Base-by-base conservation (phyloP, 2,329 filamentous ascomycete species). In the Chaetomium strumarium region DNA sequence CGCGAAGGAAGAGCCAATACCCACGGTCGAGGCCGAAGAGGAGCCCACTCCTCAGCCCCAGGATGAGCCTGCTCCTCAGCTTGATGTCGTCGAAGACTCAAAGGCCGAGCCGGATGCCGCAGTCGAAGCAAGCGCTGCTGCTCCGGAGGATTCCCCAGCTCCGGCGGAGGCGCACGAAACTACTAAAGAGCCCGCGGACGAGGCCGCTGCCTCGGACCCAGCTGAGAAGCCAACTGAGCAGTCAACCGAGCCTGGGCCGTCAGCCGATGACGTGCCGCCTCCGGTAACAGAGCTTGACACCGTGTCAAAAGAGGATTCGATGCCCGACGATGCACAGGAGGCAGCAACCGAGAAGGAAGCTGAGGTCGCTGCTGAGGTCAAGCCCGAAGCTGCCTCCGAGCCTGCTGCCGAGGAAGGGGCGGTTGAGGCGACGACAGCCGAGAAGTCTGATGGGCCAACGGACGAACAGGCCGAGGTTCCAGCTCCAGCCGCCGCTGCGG, bases 101-200 rank as follows among this genome's bases (percentile, higher is more conserved):
- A 39, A 46, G 29, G 53, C 42, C 8, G 19, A 57, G n/a, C 31
- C 30, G 4, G 39, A 47, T 30, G 34, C 44, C 39, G 43, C 42
- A 11, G 29, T 34, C 11, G 45, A 48, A 30, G 4, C 33, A 14
- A 44, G 7, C 19, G 10, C 19, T 38, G 30, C 30, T 42, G 43
- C 34, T 11, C 9, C 41, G 13, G 39, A 49, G 17, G 34, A 47
- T 16, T 24, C 19, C 12, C 17, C 44, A 4, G 38, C 20, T 6
- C 19, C 37, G 4, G 33, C 19, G 24, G 43, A 46, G 24, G 49
- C 24, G 14, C 14, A 42, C 9, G 24, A 24, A 24, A 7, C 7
- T 24, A 24, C 24, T 24, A 7, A 24, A 24, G 24, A 4, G 24
- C 24, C 24, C 24, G 24, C 24, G 24, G 24, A 4, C 24, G 24